Conservation (phyloP, 352 stramenopile species). For the Pythium aquatile region DNA sequence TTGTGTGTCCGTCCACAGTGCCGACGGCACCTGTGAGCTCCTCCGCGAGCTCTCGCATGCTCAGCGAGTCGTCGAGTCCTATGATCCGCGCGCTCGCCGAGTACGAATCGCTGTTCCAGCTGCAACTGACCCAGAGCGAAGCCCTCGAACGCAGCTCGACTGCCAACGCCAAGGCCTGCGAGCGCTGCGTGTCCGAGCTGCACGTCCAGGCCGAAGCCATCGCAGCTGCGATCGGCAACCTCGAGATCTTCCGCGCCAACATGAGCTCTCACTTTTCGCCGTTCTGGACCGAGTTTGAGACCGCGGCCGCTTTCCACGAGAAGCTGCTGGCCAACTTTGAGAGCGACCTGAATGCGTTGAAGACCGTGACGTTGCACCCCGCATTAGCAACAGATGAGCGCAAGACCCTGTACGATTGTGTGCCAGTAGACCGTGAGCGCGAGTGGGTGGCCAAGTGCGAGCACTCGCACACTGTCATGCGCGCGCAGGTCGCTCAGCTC, state of each 20-base stretch:
- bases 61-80: slow-evolving; percentile 79
- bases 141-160: slow-evolving; percentile 49
- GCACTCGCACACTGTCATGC: slow-evolving; percentile 71
- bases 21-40: slow-evolving; percentile 49
- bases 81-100: slow-evolving; percentile 76
- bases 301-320: slow-evolving; percentile 52
- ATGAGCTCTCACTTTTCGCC: slow-evolving; percentile 83
- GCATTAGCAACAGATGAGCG: slow-evolving; percentile 49
- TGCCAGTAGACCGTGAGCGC: slow-evolving; percentile 76
- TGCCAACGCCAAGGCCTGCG: slow-evolving; percentile 58
- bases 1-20: slow-evolving; percentile 30
- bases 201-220: slow-evolving; percentile 74
- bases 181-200: slow-evolving; percentile 50
- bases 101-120: slow-evolving; percentile 81
- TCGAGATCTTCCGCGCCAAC: slow-evolving; percentile 67
- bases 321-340: slow-evolving; percentile 71
- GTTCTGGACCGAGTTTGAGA: slow-evolving; percentile 80
- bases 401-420: slow-evolving; percentile 80
- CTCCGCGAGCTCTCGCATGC: slow-evolving; percentile 61
- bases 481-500: slow-evolving; percentile 58
- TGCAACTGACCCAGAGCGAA: slow-evolving; percentile 70
- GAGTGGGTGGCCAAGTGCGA: slow-evolving; percentile 78
- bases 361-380: slow-evolving; percentile 62
- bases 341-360: slow-evolving; percentile 50
- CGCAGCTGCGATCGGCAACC: slow-evolving; percentile 65